phyloP scores from a whole-genome alignment of 768 basidiomycete species.

The Naganishia vishniacii region DNA sequence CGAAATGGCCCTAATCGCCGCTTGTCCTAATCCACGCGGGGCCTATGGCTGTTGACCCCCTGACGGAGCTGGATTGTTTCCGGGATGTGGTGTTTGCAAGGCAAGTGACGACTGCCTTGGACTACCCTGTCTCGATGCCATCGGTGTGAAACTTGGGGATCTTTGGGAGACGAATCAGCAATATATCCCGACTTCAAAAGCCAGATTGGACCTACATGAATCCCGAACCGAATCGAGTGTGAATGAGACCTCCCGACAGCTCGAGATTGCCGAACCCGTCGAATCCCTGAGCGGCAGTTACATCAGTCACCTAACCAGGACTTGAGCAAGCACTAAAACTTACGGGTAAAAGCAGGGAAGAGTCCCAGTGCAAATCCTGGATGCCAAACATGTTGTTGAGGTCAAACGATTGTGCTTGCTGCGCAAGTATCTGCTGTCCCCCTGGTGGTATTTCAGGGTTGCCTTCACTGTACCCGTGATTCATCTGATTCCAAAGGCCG shows the following conservation, averaged over 20 bases:
- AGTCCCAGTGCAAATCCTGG: constrained; percentile 29
- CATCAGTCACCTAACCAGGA: neutral
- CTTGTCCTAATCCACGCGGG: too few species aligned
- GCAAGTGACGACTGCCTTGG: neutral
- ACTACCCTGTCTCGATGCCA: constrained; percentile 11
- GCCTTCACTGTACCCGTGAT: constrained; percentile 17
- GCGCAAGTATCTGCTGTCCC: neutral
- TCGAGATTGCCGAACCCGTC: constrained; percentile 27
- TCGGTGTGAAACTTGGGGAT: constrained; percentile 4
- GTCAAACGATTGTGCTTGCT: neutral
- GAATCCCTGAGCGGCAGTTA: constrained; percentile 18
- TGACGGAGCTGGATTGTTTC: neutral
- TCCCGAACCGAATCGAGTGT: constrained; percentile 26
- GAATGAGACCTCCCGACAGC: constrained; percentile 28
- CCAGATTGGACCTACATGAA: constrained; percentile 21
- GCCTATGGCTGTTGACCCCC: neutral
- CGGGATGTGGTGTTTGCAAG: constrained; percentile 1
- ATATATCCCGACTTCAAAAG: neutral
- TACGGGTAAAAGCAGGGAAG: constrained; percentile 25
- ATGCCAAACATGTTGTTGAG: constrained; percentile 18
- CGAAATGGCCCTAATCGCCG: too few species aligned
- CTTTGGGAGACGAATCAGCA: neutral
- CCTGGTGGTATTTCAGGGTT: neutral
- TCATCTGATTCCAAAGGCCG: constrained; percentile 13
- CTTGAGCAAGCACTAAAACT: neutral